Evolutionary conservation across 352 stramenopile genomes (phyloP), one percentile per base, ranked within the genome.

Genomic region (Pythium vanterpoolii): DNA sequence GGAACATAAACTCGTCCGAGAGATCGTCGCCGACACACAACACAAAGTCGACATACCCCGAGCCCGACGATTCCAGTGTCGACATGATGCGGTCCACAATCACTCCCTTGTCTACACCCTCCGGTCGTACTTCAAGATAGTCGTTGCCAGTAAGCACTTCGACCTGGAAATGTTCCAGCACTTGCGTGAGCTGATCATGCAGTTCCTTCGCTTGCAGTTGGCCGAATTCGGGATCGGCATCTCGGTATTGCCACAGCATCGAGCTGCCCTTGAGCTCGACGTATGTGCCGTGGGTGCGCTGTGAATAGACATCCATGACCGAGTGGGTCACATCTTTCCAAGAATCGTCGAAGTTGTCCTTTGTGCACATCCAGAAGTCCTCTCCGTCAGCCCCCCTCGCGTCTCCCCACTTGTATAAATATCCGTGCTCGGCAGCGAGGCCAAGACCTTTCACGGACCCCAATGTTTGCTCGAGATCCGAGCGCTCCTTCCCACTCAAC

Each of bases 271-370:
- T 99, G 36, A 98, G 78, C 81, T 99, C 98, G 33, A 99, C 97
- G 71, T 99, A 99, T 44, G 97, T 99, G 56, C 98, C 97, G 72
- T 99, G 97, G 5, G 98, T 99, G 51, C 96, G 84, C 65, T 95
- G 95, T 9, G 96, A 97, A 85, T 99, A 99, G 50, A 99, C 97
- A 76, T 99, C 93, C 97, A 99, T 99, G 42, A 99, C 96, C 26
- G 87, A 90, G 64, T 98, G 90, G 5, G 91, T 96, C 49, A 98
- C 84, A 39, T 98, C 92, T 66, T 98, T 98, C 97, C 97, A 99
- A 44, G 89, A 97, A 47, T 98, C 87, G 61, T 98, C 91, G 66
- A 96, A 96, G 62, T 93, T 90, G 64, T 95, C 79, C 64, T 91
- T 95, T 38, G 81, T 93, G 61, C 77, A 96, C 50, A 93, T 64